phyloP scores from a whole-genome alignment of 2,329 filamentous ascomycete species.

The Aspergillus fumigatiaffinis region DNA sequence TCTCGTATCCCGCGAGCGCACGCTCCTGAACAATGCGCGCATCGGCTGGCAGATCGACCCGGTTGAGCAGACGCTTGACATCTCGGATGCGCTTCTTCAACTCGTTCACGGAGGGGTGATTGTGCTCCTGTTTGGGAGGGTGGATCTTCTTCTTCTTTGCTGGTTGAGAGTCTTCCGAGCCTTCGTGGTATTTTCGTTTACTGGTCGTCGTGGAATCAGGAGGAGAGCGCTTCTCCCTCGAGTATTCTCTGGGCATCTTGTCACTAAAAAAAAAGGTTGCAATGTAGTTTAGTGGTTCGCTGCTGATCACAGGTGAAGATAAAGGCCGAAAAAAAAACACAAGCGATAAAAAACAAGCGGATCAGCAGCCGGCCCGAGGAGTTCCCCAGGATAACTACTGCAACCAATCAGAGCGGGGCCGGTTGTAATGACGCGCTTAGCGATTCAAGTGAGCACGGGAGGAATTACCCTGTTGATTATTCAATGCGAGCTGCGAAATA shows the following conservation, averaged over 20 bases:
- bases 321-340: constrained; percentile 1
- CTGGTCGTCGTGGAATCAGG: constrained; percentile 2
- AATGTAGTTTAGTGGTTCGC: background rate
- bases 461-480: background rate
- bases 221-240: constrained; percentile 5
- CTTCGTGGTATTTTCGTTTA: constrained; percentile 28
- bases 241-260: constrained; percentile 15
- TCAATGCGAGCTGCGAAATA: background rate
- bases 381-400: constrained; percentile 18
- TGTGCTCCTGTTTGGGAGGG: constrained; percentile 21
- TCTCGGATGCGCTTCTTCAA: constrained; percentile 56
- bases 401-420: constrained; percentile 23
- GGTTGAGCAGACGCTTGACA: constrained; percentile 50
- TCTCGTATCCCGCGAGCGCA: constrained; percentile 53
- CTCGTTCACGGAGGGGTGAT: constrained; percentile 42
- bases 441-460: background rate
- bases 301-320: background rate
- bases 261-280: background rate
- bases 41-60: constrained; percentile 50
- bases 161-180: constrained; percentile 21
- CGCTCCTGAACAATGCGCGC: constrained; percentile 57
- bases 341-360: constrained; percentile 21
- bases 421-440: constrained; percentile 12
- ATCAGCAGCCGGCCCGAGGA: constrained; percentile 28
- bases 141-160: constrained; percentile 30